Evolutionary conservation across 352 stramenopile species (phyloP), one percentile per base, ranked within the genome.

Genomic region (Blastocystis sp.): DNA sequence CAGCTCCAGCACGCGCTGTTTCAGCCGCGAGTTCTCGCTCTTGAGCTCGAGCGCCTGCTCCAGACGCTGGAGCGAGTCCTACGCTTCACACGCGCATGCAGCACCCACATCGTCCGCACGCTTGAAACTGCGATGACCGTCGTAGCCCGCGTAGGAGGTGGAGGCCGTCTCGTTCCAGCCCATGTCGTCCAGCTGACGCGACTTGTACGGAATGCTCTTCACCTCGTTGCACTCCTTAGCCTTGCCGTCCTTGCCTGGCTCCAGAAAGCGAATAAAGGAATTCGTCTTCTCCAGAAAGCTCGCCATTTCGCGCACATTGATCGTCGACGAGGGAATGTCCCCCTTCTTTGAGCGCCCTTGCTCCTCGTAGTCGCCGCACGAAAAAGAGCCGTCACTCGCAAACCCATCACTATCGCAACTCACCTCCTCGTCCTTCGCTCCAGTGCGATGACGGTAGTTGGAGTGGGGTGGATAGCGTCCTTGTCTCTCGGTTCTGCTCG

Each of bases 261-360:
- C 74, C 16, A 85, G 31, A 45, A 50, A 59, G 26, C 74, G 74
- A 67, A 85, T 85, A 35, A 85, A 85, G 19, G 74, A 85, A 55
- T 85, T 55, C 12, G 74, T 85, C 33, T 63, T 67, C 60, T 85
- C 74, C 35, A 85, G 50, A 55, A 85, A 85, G 61, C 51, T 85
- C 21, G 74, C 74, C 74, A 85, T 67, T 31, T 85, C 74, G 24
- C 74, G 45, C 3, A 85, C 74, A 41, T 85, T 85, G 45, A 85
- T 50, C 61, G 41, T 26, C 1, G 63, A 50, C 1, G 39, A 24
- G 1, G 24, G 63, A 24, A 1, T 24, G n/a, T 74, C 29, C 6
- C 6, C 24, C 26, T 74, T 51, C n/a, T 77, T 35, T 13, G 16
- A 2, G 31, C 33, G 26, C n/a, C 33, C 55, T 19, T 41, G 31